Percentiles rank a stretch among this genome's conserved stretches.
phyloP scores from a whole-genome alignment of 1,284 basidiomycete species.

The Rhodotorula sp. region DNA sequence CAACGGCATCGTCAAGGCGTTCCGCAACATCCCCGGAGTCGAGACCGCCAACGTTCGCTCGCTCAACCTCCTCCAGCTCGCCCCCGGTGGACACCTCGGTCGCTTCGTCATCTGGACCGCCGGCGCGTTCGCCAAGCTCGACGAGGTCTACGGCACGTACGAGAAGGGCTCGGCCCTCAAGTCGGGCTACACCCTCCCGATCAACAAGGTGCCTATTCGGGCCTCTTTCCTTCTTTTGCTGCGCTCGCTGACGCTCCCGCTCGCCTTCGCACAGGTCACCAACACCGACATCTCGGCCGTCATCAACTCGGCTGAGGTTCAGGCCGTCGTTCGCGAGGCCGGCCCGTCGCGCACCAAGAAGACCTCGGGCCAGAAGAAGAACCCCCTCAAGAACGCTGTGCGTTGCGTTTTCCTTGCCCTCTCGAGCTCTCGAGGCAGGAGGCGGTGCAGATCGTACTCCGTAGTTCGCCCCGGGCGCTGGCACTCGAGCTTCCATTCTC shows the following conservation, averaged over 20 bases:
- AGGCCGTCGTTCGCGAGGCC: slow-evolving; percentile 75
- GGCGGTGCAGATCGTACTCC: too few relatives aligned
- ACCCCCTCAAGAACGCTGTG: slow-evolving; percentile 63
- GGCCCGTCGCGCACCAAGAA: slow-evolving; percentile 77
- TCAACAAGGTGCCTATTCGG: slow-evolving; percentile 71
- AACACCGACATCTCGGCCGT: slow-evolving; percentile 48
- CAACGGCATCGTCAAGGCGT: slow-evolving; percentile 95
- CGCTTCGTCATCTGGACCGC: slow-evolving; percentile 99
- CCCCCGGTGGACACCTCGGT: slow-evolving; percentile 97
- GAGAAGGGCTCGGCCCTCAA: slow-evolving; percentile 81
- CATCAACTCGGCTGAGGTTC: slow-evolving; percentile 97
- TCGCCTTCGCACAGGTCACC: not conserved
- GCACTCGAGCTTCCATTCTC: too few relatives aligned
- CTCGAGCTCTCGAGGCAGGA: slow-evolving; percentile 50
- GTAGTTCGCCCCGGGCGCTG: too few relatives aligned
- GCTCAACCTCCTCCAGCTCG: slow-evolving; percentile 97
- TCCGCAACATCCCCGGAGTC: slow-evolving; percentile 98
- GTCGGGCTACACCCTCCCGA: slow-evolving; percentile 92
- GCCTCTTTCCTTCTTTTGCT: not conserved
- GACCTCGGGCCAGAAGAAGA: slow-evolving; percentile 99
- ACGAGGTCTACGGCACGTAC: slow-evolving; percentile 91
- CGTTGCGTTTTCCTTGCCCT: slow-evolving; percentile 40
- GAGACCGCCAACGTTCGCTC: slow-evolving; percentile 93
- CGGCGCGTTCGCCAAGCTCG: slow-evolving; percentile 85
- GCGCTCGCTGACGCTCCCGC: not conserved